Evolutionary conservation across 2,329 filamentous ascomycete species (phyloP).

Genomic region (Aspergillus puulaauensis): DNA sequence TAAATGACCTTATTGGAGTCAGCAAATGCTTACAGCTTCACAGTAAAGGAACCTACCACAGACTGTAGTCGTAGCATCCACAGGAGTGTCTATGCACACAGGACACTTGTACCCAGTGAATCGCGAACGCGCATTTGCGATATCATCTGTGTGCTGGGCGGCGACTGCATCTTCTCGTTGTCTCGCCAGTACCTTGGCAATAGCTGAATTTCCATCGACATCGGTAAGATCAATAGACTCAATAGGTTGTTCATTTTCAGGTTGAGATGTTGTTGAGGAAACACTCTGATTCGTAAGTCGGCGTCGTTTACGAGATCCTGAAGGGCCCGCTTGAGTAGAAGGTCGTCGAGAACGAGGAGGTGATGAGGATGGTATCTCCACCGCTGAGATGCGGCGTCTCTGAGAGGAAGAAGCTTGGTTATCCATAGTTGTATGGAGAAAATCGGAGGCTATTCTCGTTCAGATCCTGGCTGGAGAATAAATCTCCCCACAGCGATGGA

Average conservation of each 20-base stretch:
- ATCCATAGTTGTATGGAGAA: background rate
- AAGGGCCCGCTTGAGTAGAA: slow-evolving; percentile 2
- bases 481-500: background rate
- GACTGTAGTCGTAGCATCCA: slow-evolving; percentile 58
- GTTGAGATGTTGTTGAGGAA: background rate
- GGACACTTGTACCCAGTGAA: slow-evolving; percentile 57
- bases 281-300: slow-evolving; percentile 6
- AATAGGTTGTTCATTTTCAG: slow-evolving; percentile 27
- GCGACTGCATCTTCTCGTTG: slow-evolving; percentile 54
- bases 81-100: slow-evolving; percentile 63
- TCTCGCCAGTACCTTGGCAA: slow-evolving; percentile 51
- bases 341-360: background rate
- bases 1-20: slow-evolving; percentile 52
- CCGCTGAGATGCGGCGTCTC: background rate
- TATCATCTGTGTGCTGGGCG: slow-evolving; percentile 38
- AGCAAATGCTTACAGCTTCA: slow-evolving; percentile 1
- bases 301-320: slow-evolving; percentile 17
- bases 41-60: slow-evolving; percentile 51
- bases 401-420: background rate
- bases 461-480: background rate
- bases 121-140: slow-evolving; percentile 32
- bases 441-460: background rate
- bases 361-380: background rate
- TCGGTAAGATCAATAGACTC: slow-evolving; percentile 54
- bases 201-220: slow-evolving; percentile 39